These are phyloP conservation scores for Schizophyllum commune DNA, from an alignment of 1,284 basidiomycete species.

Conservation along the genomic window DNA sequence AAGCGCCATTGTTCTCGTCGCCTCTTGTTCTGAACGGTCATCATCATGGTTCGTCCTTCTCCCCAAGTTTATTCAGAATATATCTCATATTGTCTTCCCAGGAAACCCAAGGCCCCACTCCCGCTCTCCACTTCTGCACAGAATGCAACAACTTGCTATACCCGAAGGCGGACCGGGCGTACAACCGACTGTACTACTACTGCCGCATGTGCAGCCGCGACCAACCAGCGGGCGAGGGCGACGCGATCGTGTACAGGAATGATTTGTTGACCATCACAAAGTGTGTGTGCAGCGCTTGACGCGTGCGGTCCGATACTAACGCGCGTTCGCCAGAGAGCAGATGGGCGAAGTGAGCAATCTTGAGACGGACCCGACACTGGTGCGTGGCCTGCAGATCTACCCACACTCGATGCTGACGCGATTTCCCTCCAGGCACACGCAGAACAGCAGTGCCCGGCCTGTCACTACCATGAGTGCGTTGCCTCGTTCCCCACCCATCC, in stretches of 20 bases:
- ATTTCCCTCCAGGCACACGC: slow-evolving; percentile 52
- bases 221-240: slow-evolving; percentile 73
- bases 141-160: slow-evolving; percentile 96
- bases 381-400: slow-evolving; percentile 23
- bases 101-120: neutral
- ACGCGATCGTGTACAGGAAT: slow-evolving; percentile 82
- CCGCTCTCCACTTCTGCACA: slow-evolving; percentile 73
- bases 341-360: slow-evolving; percentile 88
- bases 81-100: neutral
- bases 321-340: slow-evolving; percentile 62
- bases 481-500: slow-evolving; percentile 1
- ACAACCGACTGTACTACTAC: slow-evolving; percentile 84
- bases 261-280: slow-evolving; percentile 91
- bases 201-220: slow-evolving; percentile 91
- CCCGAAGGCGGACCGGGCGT: slow-evolving; percentile 83
- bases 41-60: neutral
- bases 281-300: slow-evolving; percentile 39
- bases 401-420: slow-evolving; percentile 1
- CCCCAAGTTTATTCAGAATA: neutral
- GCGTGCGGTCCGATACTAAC: neutral
- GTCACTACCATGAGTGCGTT: slow-evolving; percentile 67
- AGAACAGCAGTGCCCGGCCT: slow-evolving; percentile 62
- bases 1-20: neutral
- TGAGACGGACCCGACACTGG: slow-evolving; percentile 87
- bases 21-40: neutral